A percentile compares a stretch with the other conserved stretches of the same genome.
These are phyloP conservation scores for Hawksworthiomyces lignivorus DNA, from an alignment of 2,329 filamentous ascomycete species.

Conservation along the genomic window DNA sequence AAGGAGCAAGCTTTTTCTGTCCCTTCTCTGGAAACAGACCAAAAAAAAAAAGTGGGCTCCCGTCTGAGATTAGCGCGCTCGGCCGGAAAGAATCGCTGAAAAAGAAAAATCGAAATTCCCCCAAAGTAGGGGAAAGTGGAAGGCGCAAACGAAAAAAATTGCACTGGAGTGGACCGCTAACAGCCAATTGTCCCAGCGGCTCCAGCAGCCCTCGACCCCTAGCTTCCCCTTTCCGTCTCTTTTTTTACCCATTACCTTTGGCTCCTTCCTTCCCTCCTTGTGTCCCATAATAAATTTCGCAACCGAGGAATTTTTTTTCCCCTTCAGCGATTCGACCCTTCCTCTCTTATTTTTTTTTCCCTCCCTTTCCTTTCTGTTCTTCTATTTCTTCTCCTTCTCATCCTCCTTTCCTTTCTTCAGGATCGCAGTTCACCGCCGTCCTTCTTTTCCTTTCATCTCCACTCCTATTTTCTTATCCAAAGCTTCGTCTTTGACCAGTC, in stretches of 20 bases:
- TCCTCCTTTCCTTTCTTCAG: conserved; percentile 13
- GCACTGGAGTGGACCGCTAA: conserved; percentile 8
- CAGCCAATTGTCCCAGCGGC: conserved; percentile 1
- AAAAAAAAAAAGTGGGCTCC: conserved; percentile 9
- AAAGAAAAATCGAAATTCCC: conserved; percentile 25
- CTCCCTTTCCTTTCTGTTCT: conserved; percentile 11
- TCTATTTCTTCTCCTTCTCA: conserved; percentile 12
- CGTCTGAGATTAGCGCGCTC: conserved; percentile 18
- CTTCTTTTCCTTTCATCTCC: conserved; percentile 30
- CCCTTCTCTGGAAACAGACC: neutral
- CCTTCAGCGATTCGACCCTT: conserved; percentile 29
- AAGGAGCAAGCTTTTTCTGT: neutral
- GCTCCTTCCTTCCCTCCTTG: conserved; percentile 2
- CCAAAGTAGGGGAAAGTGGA: neutral
- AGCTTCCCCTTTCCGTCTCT: neutral
- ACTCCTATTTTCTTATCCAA: conserved; percentile 28
- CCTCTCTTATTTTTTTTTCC: conserved; percentile 25
- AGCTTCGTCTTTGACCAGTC: conserved; percentile 35
- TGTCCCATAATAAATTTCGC: conserved; percentile 8
- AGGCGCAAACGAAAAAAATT: conserved; percentile 33
- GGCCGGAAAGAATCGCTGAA: conserved; percentile 47
- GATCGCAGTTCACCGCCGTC: conserved; percentile 13
- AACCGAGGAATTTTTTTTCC: conserved; percentile 9
- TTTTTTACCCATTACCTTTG: conserved; percentile 3
- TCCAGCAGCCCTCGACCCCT: no score